Percentiles rank a stretch among this genome's conserved stretches.
Evolutionary conservation across 2,329 filamentous ascomycete species (phyloP).

Genomic region (Nigrospora sphaerica): DNA sequence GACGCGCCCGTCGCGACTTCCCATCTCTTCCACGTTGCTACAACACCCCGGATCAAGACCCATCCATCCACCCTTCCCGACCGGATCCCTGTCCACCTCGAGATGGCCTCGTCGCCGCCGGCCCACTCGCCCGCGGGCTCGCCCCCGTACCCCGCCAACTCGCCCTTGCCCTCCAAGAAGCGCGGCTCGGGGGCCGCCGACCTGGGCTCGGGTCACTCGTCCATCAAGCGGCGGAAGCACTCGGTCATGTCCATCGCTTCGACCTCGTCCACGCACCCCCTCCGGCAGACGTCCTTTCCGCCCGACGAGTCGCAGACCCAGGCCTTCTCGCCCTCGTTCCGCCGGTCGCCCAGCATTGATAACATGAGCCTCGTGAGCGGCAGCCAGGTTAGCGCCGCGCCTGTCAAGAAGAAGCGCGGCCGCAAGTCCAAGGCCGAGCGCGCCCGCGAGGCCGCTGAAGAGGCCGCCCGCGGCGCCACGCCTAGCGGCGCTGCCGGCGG

Average conservation of each 20-base stretch:
- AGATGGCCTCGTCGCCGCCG: slow-evolving; percentile 51
- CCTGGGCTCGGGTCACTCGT: slow-evolving; percentile 37
- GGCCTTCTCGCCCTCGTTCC: slow-evolving; percentile 43
- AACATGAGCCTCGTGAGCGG: slow-evolving; percentile 53
- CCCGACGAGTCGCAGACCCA: slow-evolving; percentile 42
- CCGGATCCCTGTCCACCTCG: too few relatives aligned
- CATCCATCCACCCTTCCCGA: too few relatives aligned
- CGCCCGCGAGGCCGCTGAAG: slow-evolving; percentile 39
- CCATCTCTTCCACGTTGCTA: too few relatives aligned
- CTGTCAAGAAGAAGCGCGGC: slow-evolving; percentile 52
- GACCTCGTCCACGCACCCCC: slow-evolving; percentile 50
- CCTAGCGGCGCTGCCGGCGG: slow-evolving; percentile 31
- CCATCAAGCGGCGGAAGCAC: slow-evolving; percentile 63
- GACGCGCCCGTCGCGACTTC: too few relatives aligned
- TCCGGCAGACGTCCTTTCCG: slow-evolving; percentile 76
- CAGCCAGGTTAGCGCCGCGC: slow-evolving; percentile 44
- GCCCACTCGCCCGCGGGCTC: slow-evolving; percentile 45
- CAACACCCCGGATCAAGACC: too few relatives aligned
- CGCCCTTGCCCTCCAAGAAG: slow-evolving; percentile 53
- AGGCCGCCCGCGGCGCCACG: slow-evolving; percentile 29
- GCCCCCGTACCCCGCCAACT: slow-evolving; percentile 43
- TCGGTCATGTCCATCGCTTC: slow-evolving; percentile 54
- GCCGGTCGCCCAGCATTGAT: slow-evolving; percentile 61
- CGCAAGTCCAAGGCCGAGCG: slow-evolving; percentile 53
- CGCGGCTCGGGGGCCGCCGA: slow-evolving; percentile 51